A percentile compares a stretch with the other conserved stretches of the same genome.
Evolutionary conservation across 345 rosid genomes (phyloP).

Genomic region (Eucalyptus grandis): DNA sequence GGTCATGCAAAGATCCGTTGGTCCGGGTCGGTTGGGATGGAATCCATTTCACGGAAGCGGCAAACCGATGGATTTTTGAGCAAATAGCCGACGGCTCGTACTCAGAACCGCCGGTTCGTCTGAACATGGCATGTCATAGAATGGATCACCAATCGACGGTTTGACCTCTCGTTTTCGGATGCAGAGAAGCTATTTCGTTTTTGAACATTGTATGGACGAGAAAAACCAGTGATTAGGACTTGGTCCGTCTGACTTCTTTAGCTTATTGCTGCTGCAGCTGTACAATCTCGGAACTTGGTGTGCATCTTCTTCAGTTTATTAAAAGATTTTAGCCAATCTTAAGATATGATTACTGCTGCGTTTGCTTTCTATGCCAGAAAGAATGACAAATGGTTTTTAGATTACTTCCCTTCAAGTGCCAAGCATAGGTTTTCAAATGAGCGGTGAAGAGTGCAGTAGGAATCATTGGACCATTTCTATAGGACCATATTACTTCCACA

Average conservation of each 20-base stretch:
- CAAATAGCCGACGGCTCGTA: constrained; percentile 29
- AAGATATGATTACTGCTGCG: background rate
- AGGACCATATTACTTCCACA: background rate
- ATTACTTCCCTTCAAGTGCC: too few species aligned
- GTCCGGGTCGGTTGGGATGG: constrained; percentile 60
- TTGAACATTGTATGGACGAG: background rate
- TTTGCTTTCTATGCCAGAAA: too few species aligned
- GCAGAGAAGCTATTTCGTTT: background rate
- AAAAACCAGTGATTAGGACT: background rate
- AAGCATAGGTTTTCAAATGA: too few species aligned
- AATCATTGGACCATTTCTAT: background rate
- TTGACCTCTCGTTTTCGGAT: background rate
- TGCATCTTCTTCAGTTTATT: background rate
- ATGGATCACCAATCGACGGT: background rate
- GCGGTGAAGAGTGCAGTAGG: background rate
- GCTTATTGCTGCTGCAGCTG: background rate
- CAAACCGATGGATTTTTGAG: constrained; percentile 44
- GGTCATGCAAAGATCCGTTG: constrained; percentile 44
- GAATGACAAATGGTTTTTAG: too few species aligned
- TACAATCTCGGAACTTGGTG: background rate
- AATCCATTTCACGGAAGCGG: constrained; percentile 58
- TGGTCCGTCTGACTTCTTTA: background rate
- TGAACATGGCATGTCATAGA: constrained; percentile 30
- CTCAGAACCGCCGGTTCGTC: constrained; percentile 42
- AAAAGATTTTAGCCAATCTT: background rate